Conservation (phyloP, 352 stramenopile genomes). For the Globisporangium irregulare region DNA sequence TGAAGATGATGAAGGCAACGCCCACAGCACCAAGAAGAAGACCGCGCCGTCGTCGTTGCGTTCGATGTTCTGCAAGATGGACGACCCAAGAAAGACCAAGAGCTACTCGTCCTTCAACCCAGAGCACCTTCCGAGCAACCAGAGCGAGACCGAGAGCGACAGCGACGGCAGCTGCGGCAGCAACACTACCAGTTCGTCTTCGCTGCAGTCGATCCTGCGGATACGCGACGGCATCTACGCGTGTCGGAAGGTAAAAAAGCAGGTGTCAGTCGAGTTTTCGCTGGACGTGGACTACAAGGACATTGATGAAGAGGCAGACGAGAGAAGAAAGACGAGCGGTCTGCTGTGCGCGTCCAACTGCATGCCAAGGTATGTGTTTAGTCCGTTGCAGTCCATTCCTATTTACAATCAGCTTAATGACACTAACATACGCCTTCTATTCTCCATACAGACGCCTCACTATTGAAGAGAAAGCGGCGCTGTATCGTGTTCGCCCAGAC, state of each 20-base stretch:
- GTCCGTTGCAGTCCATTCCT: neutral
- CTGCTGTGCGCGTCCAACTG: slow-evolving; percentile 42
- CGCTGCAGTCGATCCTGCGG: slow-evolving; percentile 68
- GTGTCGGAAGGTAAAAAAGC: slow-evolving; percentile 53
- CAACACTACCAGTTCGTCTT: slow-evolving; percentile 16
- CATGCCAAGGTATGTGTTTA: slow-evolving; percentile 40
- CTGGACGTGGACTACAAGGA: slow-evolving; percentile 47
- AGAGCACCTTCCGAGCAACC: slow-evolving; percentile 27
- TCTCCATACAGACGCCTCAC: slow-evolving; percentile 41
- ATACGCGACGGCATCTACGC: slow-evolving; percentile 36
- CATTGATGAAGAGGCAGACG: slow-evolving; percentile 32
- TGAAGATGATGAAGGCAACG: slow-evolving; percentile 13
- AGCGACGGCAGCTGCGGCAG: slow-evolving; percentile 57
- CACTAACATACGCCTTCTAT: neutral
- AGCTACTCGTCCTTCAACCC: slow-evolving; percentile 6
- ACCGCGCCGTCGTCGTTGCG: slow-evolving; percentile 18
- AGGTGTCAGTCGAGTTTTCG: slow-evolving; percentile 63
- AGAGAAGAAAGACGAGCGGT: slow-evolving; percentile 20
- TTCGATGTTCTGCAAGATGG: slow-evolving; percentile 15
- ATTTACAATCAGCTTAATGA: neutral
- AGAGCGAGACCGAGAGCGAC: slow-evolving; percentile 81
- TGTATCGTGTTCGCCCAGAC: slow-evolving; percentile 69
- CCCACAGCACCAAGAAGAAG: slow-evolving; percentile 15
- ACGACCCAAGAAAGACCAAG: slow-evolving; percentile 14
- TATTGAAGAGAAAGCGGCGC: slow-evolving; percentile 69